These are phyloP conservation scores for Verticillium nubilum DNA, from an alignment of 2,329 filamentous ascomycete genomes.

Conservation along the genomic window DNA sequence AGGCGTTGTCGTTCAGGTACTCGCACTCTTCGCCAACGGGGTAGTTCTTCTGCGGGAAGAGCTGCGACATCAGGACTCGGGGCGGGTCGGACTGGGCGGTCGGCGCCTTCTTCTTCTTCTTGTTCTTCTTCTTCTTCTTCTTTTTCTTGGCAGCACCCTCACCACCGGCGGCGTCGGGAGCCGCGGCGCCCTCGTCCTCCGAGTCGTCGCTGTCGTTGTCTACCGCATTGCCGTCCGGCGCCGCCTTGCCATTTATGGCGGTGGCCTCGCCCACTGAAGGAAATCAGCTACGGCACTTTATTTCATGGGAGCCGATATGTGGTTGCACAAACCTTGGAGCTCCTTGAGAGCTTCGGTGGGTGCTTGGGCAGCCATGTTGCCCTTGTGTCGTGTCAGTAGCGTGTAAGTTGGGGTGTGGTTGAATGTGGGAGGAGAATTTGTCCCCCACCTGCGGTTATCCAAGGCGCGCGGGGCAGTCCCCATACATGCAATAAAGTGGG, in stretches of 20 bases:
- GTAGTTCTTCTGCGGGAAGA: constrained; percentile 69
- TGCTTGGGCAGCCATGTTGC: constrained; percentile 37
- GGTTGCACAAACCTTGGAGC: constrained; percentile 29
- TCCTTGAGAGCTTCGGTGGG: constrained; percentile 37
- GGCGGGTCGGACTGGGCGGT: constrained; percentile 75
- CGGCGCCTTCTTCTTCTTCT: constrained; percentile 61
- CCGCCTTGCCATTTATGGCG: constrained; percentile 32
- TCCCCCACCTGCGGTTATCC: background rate
- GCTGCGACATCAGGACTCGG: constrained; percentile 64
- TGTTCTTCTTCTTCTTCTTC: constrained; percentile 76
- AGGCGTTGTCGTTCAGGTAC: constrained; percentile 71
- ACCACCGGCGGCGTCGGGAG: constrained; percentile 27
- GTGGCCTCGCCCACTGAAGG: constrained; percentile 32
- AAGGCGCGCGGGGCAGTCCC: background rate
- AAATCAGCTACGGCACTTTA: background rate
- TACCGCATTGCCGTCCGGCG: constrained; percentile 27
- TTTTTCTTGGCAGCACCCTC: constrained; percentile 56
- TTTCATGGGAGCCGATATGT: background rate
- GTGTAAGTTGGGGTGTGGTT: constrained; percentile 1
- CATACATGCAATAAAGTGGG: background rate
- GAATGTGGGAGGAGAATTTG: background rate
- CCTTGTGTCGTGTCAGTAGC: background rate
- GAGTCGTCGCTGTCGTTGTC: constrained; percentile 44
- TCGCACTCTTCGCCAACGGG: constrained; percentile 74
- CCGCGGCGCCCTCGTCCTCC: constrained; percentile 26